These are phyloP conservation scores for Aethionema arabicum DNA, from an alignment of 345 rosid species.

Conservation along the genomic window DNA sequence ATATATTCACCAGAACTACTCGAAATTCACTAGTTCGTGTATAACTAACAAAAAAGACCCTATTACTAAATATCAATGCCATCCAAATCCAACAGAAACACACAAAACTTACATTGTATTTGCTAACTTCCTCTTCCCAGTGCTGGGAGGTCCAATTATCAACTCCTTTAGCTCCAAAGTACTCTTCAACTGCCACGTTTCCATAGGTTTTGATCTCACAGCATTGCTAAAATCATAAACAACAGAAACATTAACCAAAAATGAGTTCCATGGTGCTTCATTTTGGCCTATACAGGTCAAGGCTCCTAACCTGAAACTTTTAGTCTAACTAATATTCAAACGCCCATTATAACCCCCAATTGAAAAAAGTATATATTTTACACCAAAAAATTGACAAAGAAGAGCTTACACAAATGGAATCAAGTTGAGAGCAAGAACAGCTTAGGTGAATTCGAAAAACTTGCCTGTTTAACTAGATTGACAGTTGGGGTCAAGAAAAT, in stretches of 20 bases:
- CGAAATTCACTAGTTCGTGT: neutral
- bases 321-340: slow-evolving; percentile 3
- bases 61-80: neutral
- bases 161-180: slow-evolving; percentile 76
- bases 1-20: neutral
- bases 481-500: slow-evolving; percentile 83
- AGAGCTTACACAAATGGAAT: neutral
- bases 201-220: slow-evolving; percentile 47
- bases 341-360: neutral
- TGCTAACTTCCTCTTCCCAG: slow-evolving; percentile 70
- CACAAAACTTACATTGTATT: slow-evolving; percentile 57
- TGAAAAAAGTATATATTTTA: neutral
- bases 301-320: neutral
- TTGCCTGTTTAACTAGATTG: slow-evolving; percentile 75
- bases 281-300: neutral
- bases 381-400: neutral
- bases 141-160: slow-evolving; percentile 56
- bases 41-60: neutral
- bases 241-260: neutral
- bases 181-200: slow-evolving; percentile 55
- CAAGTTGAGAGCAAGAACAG: too few relatives aligned
- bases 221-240: slow-evolving; percentile 60
- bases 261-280: neutral
- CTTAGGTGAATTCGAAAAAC: neutral
- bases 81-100: slow-evolving; percentile 6